These are phyloP conservation scores for Cornus kousa DNA, from an alignment of 148 eudicot species.

Conservation along the genomic window DNA sequence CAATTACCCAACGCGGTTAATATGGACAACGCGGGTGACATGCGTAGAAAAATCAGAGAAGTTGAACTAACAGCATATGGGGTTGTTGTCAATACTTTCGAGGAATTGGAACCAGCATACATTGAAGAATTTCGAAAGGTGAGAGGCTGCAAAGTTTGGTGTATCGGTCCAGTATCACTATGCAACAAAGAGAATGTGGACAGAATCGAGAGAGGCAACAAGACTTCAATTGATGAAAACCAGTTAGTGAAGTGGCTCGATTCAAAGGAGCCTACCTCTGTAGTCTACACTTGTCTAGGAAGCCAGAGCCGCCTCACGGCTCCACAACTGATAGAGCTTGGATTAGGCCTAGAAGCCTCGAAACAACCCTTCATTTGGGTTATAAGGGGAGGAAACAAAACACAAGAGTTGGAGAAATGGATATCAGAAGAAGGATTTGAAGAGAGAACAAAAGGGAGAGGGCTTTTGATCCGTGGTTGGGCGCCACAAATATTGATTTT, in stretches of 20 bases:
- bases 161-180: conserved; percentile 27
- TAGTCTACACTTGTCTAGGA: conserved; percentile 21
- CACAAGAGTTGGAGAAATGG: conserved; percentile 14
- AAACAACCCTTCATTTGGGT: conserved; percentile 26
- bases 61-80: conserved; percentile 15
- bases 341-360: conserved; percentile 21
- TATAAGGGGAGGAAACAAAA: conserved; percentile 2
- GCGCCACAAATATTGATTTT: conserved; percentile 17
- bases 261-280: conserved; percentile 5
- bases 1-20: background rate
- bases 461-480: conserved; percentile 21
- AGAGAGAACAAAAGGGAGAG: conserved; percentile 19
- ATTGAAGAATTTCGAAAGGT: conserved; percentile 3
- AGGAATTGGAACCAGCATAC: conserved; percentile 21
- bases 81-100: conserved; percentile 17
- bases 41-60: conserved; percentile 1
- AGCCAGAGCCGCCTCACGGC: conserved; percentile 14
- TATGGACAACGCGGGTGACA: no score
- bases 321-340: conserved; percentile 20
- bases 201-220: conserved; percentile 30
- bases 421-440: conserved; percentile 9
- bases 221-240: conserved; percentile 19
- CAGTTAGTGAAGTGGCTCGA: conserved; percentile 23
- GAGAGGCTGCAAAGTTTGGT: conserved; percentile 23
- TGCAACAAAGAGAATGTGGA: conserved; percentile 21